phyloP scores from a whole-genome alignment of 1,284 basidiomycete genomes.

The Ustilago shanxiensis region DNA sequence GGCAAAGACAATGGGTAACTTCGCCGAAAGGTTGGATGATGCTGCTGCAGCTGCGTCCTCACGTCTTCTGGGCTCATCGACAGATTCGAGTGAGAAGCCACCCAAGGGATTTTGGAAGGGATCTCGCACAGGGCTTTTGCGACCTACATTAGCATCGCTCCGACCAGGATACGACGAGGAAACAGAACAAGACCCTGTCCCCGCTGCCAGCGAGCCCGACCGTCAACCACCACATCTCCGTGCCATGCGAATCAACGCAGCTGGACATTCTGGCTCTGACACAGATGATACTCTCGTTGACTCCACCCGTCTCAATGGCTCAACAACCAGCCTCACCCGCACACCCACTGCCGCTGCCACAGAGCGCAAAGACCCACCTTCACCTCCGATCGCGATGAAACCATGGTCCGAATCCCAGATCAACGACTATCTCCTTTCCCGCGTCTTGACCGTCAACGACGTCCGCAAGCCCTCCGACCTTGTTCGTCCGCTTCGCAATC shows the following conservation, averaged over 20 bases:
- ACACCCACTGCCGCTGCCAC: constrained; percentile 3
- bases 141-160: constrained; percentile 61
- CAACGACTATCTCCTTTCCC: constrained; percentile 66
- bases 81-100: constrained; percentile 3
- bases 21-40: constrained; percentile 31
- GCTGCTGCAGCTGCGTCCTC: constrained; percentile 22
- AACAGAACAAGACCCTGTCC: not conserved
- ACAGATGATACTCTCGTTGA: constrained; percentile 63
- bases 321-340: constrained; percentile 17
- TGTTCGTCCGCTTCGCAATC: constrained; percentile 53
- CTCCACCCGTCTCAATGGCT: constrained; percentile 36
- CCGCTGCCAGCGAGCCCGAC: constrained; percentile 15
- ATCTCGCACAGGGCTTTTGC: constrained; percentile 56
- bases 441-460: constrained; percentile 64
- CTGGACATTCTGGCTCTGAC: constrained; percentile 50
- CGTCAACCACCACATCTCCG: constrained; percentile 38
- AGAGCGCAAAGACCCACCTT: constrained; percentile 23
- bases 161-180: constrained; percentile 38
- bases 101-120: constrained; percentile 60
- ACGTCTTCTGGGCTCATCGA: not conserved
- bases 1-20: constrained; percentile 39
- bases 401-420: constrained; percentile 62
- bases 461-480: constrained; percentile 61
- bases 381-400: constrained; percentile 32
- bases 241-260: constrained; percentile 36